Evolutionary conservation across 225 moss, liverwort and hornwort species (phyloP), one percentile per base, ranked within the genome.

Genomic region (Straminergon stramineum): DNA sequence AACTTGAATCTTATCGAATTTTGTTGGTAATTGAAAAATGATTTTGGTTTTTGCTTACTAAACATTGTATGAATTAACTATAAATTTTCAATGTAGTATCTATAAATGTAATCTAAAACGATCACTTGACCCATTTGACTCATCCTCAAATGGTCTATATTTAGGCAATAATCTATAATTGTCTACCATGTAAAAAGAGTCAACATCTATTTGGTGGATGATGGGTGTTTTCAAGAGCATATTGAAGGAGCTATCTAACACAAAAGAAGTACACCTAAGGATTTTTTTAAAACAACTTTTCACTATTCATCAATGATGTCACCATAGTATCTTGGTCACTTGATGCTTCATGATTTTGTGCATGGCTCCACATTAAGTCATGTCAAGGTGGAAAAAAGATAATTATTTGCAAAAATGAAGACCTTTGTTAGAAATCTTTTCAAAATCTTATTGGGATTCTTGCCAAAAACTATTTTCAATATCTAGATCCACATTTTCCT

Each of bases 311-410:
- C 7, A 34, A 7, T 53, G 22, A 77, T 28, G 5, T 37, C 3
- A 23, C 15, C 32, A 32, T 5, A 0, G 8, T 20, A 32, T 13
- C 37, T 56, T 23, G 55, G 16, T 37, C 0, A 21, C 2, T 79
- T 37, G 78, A 24, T 15, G 15, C 15, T 37, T 37, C 10, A 79
- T 2, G 0, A 37, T 79, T 56, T 56, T 79, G 16, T 16, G 1
- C 1, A 79, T 0, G 4, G 0, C 6, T 56, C 15, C 0, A 26
- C 24, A 79, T 56, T 1, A 15, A 79, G 37, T 79, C 10, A n/a
- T 6, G 2, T 19, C 2, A 79, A 24, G 23, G 10, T 37, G 6
- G 37, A 56, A 56, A 37, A 5, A 56, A 37, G 8, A 24, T 1
- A 35, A 37, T 0, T 56, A 15, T 37, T n/a, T 57, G 26, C n/a